Conservation (phyloP, 1,284 basidiomycete species). For the Pseudozyma hubeiensis region DNA sequence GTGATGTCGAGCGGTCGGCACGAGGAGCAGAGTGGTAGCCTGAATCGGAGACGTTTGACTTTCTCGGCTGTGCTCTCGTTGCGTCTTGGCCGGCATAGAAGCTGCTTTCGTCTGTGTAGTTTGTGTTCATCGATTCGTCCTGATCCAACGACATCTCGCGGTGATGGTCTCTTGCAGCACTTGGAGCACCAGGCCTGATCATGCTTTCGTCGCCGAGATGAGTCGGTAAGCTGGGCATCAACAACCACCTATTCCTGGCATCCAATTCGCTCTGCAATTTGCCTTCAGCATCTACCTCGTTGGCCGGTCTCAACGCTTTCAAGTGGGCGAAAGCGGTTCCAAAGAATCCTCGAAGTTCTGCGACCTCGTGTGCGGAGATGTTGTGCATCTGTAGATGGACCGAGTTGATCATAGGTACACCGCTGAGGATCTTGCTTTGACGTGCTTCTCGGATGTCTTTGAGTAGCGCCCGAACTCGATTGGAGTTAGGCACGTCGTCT, state of each 20-base stretch:
- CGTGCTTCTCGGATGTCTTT: constrained; percentile 94
- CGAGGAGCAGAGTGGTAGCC: constrained; percentile 25
- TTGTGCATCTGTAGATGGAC: constrained; percentile 72
- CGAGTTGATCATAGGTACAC: constrained; percentile 73
- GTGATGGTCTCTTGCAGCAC: not conserved
- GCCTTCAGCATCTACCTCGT: constrained; percentile 28
- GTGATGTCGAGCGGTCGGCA: not conserved
- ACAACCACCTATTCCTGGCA: constrained; percentile 8
- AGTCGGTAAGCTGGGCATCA: constrained; percentile 13
- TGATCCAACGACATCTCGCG: not conserved
- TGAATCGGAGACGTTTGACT: constrained; percentile 43
- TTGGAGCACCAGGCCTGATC: not conserved
- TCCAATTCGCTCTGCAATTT: constrained; percentile 26
- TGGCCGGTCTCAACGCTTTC: constrained; percentile 26
- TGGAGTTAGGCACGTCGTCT: constrained; percentile 86
- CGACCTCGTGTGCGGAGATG: constrained; percentile 64
- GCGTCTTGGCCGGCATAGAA: not conserved
- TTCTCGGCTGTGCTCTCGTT: constrained; percentile 6
- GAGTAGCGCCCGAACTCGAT: constrained; percentile 82
- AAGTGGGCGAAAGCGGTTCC: constrained; percentile 59
- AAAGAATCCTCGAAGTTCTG: constrained; percentile 64
- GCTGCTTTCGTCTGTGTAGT: constrained; percentile 2
- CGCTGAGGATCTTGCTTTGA: constrained; percentile 89
- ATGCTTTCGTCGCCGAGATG: not conserved
- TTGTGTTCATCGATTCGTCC: constrained; percentile 26